Percentiles rank a stretch among this genome's conserved stretches.
Evolutionary conservation across 2,329 filamentous ascomycete genomes (phyloP).

Genomic region (Malbranchea zuffiana): DNA sequence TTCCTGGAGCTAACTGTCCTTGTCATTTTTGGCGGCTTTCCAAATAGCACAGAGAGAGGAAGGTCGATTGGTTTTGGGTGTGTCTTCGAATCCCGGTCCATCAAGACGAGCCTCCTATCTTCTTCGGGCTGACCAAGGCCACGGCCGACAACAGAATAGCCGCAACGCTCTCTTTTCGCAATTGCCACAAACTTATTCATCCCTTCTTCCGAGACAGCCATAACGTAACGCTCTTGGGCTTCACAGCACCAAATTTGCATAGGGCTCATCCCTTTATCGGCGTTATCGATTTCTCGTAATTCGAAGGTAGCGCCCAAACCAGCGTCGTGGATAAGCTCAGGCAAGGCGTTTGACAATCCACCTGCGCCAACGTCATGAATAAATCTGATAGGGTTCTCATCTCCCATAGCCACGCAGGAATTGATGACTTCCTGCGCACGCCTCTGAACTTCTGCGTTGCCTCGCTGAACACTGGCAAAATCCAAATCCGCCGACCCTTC

Average conservation of each 20-base stretch:
- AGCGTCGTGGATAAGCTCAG: slow-evolving; percentile 84
- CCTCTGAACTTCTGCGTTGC: slow-evolving; percentile 92
- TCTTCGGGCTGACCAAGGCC: slow-evolving; percentile 56
- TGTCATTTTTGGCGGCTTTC: slow-evolving; percentile 72
- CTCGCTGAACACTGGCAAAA: slow-evolving; percentile 93
- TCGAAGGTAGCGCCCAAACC: slow-evolving; percentile 86
- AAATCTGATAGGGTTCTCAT: slow-evolving; percentile 82
- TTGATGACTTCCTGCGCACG: slow-evolving; percentile 98
- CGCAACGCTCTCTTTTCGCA: slow-evolving; percentile 71
- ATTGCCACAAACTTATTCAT: slow-evolving; percentile 64
- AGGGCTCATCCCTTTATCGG: slow-evolving; percentile 84
- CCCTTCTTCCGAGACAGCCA: slow-evolving; percentile 70
- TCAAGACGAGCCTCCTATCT: slow-evolving; percentile 63
- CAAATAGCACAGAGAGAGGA: slow-evolving; percentile 79
- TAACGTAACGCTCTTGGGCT: slow-evolving; percentile 89
- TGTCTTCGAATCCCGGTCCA: slow-evolving; percentile 65
- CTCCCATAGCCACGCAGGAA: slow-evolving; percentile 72
- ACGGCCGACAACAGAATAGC: slow-evolving; percentile 80
- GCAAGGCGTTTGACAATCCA: slow-evolving; percentile 71
- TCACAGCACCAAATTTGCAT: slow-evolving; percentile 98
- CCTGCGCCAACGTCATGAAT: slow-evolving; percentile 97
- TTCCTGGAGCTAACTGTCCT: slow-evolving; percentile 61
- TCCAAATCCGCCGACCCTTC: slow-evolving; percentile 87
- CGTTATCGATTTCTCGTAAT: slow-evolving; percentile 83
- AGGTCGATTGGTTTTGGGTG: slow-evolving; percentile 75